Base-by-base conservation (phyloP, 495 filamentous ascomycete genomes). In the Neurospora sp. region DNA sequence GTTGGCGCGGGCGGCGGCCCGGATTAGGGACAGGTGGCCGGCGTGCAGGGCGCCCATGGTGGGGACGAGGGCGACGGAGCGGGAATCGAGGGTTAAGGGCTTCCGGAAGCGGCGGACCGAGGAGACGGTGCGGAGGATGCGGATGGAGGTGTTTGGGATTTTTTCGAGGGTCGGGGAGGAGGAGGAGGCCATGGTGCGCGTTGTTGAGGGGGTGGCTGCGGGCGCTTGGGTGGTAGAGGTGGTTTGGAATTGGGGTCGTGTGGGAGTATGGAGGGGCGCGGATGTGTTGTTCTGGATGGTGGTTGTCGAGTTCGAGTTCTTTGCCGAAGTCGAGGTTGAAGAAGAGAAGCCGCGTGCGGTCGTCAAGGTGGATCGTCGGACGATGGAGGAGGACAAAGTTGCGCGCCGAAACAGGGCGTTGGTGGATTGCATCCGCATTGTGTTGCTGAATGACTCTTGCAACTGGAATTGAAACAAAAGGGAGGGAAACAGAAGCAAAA, bases 31-130 rank as follows among this genome's bases (percentile, higher is more conserved):
- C 92, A 98, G 82, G 80, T 99, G 96, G 37, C 96, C 96, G 72
- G 91, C 87, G 81, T 99, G 96, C 0, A 99, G 87, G 18, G 96
- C 96, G 46, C 96, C 96, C 95, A 99, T 98, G 11, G 96, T 99
- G 0, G 96, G 96, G 9, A 99, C 93, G 11, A 99, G 88, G 61
- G 92, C 94, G 69, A 99, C 89, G 20, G 90, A 90, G 40, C 91
- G 89, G 78, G 90, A 86, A 74, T 89, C 85, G 69, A 90, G 84
- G 59, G 91, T 83, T 39, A 95, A 87, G 39, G 89, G 83, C 2
- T 86, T 87, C 18, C 94, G 92, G 82, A 90, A 88, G 76, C 88
- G 80, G 68, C 94, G 93, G 42, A 98, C 85, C 3, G 85, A 82
- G 22, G 90, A 81, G 72, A 94, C 88, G 75, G 91, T 89, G 73